Evolutionary conservation across 805 yeast species (phyloP).

Genomic region (Tetrapisispora nanseiensis): DNA sequence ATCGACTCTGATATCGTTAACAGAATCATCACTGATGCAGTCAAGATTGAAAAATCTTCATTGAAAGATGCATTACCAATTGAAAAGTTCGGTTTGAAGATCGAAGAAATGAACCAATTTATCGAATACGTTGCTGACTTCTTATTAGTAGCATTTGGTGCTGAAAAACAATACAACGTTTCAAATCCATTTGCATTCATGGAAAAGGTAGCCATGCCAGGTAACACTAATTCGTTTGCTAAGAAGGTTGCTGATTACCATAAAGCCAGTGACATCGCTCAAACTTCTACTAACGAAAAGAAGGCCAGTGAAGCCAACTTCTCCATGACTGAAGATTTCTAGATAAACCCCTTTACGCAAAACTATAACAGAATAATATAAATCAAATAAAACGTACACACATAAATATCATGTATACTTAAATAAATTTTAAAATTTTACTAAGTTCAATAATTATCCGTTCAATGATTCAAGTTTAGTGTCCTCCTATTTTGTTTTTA

Average conservation of each 20-base stretch:
- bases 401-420: too few species aligned
- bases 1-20: conserved; percentile 70
- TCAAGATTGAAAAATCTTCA: conserved; percentile 81
- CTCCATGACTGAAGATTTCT: conserved; percentile 88
- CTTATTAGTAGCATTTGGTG: conserved; percentile 78
- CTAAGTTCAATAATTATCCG: too few species aligned
- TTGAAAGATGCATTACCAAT: conserved; percentile 87
- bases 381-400: too few species aligned
- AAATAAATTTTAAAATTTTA: too few species aligned
- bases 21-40: conserved; percentile 88
- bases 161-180: conserved; percentile 75
- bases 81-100: conserved; percentile 86
- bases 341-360: too few species aligned
- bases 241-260: conserved; percentile 97
- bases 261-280: conserved; percentile 98
- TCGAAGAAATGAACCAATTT: conserved; percentile 85
- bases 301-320: conserved; percentile 37
- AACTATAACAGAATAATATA: too few species aligned
- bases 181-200: conserved; percentile 94
- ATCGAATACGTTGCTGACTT: conserved; percentile 96
- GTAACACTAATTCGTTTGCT: conserved; percentile 97
- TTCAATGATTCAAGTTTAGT: too few species aligned
- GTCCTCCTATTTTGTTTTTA: too few species aligned
- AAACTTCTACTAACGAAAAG: conserved; percentile 37
- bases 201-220: conserved; percentile 95